Base-by-base conservation (phyloP, 371 early-diverging fungal genomes). In the Coemansia sp. region DNA sequence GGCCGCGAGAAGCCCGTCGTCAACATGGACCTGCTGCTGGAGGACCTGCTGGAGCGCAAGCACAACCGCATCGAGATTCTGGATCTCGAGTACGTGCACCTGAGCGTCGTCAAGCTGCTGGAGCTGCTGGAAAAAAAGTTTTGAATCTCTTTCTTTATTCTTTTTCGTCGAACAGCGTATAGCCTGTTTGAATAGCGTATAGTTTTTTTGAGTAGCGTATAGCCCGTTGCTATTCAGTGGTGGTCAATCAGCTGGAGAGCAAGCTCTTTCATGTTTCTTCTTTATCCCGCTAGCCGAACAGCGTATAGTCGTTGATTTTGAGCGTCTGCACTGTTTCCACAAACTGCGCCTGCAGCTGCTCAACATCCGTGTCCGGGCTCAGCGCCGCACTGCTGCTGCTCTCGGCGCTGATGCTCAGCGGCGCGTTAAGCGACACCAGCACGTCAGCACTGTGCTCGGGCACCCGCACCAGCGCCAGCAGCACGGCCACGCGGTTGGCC, bases 11-110 rank as follows among this genome's bases (percentile, higher is more conserved):
- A 93, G 69, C 89, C 97, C 1, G 93, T 96, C 57, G 76, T 96
- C 62, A 93, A 94, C 79, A 94, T 96, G 94, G 94, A 95, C 78
- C 83, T 96, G 68, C 92, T 93, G 63, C 81, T 96, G 38, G 96
- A 96, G 70, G 96, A 96, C 77, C 79, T 96, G 65, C 81, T 96
- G 45, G 95, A 94, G 78, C 93, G 93, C 88, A 94, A 96, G 88
- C 94, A 93, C 81, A 89, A 91, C 66, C 92, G 92, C 59, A 88
- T 93, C 0, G 84, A 89, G 57, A 71, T 88, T 34, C 78, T 96
- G 53, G 97, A 96, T 72, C 82, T 95, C 9, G 96, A 95, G 80
- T 96, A 95, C 63, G 93, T 96, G 26, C 91, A 92, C 64, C 81
- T 96, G 52, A 90, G 89, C 75, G 79, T 88, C 62, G 67, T 73